Base-by-base conservation (phyloP, 805 yeast species). In the Metschnikowia anglica region DNA sequence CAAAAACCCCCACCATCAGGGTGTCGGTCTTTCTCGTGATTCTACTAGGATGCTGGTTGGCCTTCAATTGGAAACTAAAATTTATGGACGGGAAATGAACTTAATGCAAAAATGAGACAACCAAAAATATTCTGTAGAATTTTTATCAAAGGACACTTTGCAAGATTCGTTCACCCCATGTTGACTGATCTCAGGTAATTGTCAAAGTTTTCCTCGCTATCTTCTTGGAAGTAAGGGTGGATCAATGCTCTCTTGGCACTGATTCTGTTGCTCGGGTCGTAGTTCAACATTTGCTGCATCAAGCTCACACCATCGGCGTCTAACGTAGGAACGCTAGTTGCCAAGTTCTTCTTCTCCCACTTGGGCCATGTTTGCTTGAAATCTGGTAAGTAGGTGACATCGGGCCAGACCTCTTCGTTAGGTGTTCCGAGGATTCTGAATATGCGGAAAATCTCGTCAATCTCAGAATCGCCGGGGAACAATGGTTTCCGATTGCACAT, bases 391-490 rank as follows among this genome's bases (percentile, higher is more conserved):
- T 85, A 79, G 32, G 83, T 78, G 34, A 93, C 95, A 52, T 90
- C 96, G 6, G 98, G 97, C 99, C 99, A 93, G 15, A 78, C 73
- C 39, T 86, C 87, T 62, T 88, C 97, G 48, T 79, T 85, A 34
- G 99, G 99, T 2, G 98, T 91, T 15, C 99, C 99, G 67, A 93
- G 75, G 41, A 87, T 74, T 51, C 96, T 78, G 68, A 93, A 93
- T 46, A 93, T 93, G 64, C 93, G 78, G 72, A 90, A 90, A 52
- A 93, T 86, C 68, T 93, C 97, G 63, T 93, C 99, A 59, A 93
- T 95, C 63, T 93, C 99, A 9, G 96, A 88, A 62, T 93, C 97
- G 5, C 99, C 99, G 0, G 98, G 96, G 68, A 93, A 91, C 40
- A 93, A 65, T 7, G 99, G 97, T 62, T 88, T 88, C 43, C 99